A percentile compares a stretch with the other conserved stretches of the same genome.
These are phyloP conservation scores for Multifurca ochricompacta DNA, from an alignment of 768 basidiomycete genomes.

Conservation along the genomic window DNA sequence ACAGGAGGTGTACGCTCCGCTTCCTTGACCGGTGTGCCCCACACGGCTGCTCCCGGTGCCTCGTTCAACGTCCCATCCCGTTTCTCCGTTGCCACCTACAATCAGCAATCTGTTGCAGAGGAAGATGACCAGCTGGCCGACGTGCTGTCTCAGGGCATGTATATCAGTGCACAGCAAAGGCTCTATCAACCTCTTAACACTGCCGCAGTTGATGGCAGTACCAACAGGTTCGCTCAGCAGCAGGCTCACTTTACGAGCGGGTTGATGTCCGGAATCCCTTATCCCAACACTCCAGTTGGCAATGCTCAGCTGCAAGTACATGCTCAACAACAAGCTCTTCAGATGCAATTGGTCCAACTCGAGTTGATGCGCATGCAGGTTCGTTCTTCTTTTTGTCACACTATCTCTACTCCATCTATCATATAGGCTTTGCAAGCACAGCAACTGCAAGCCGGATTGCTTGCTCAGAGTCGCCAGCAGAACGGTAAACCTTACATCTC, in stretches of 20 bases:
- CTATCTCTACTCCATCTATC: constrained; percentile 5
- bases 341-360: constrained; percentile 81
- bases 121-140: constrained; percentile 57
- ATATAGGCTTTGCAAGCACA: constrained; percentile 59
- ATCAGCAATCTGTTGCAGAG: constrained; percentile 38
- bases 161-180: constrained; percentile 34
- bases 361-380: constrained; percentile 81
- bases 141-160: constrained; percentile 44
- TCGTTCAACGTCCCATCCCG: constrained; percentile 55
- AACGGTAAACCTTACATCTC: constrained; percentile 42
- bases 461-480: constrained; percentile 56
- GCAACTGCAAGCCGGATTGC: constrained; percentile 66
- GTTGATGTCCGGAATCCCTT: constrained; percentile 44
- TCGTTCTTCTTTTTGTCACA: constrained; percentile 24
- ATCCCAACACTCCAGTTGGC: constrained; percentile 34
- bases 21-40: constrained; percentile 43
- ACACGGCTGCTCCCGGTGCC: constrained; percentile 57
- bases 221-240: constrained; percentile 59
- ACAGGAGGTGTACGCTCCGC: constrained; percentile 84
- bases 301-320: constrained; percentile 39
- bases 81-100: constrained; percentile 40
- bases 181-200: constrained; percentile 52
- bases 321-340: constrained; percentile 55
- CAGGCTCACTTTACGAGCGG: constrained; percentile 40
- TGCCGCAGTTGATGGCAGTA: constrained; percentile 60